phyloP scores from a whole-genome alignment of 2,329 filamentous ascomycete species.

The Scleromitrula shiraiana region DNA sequence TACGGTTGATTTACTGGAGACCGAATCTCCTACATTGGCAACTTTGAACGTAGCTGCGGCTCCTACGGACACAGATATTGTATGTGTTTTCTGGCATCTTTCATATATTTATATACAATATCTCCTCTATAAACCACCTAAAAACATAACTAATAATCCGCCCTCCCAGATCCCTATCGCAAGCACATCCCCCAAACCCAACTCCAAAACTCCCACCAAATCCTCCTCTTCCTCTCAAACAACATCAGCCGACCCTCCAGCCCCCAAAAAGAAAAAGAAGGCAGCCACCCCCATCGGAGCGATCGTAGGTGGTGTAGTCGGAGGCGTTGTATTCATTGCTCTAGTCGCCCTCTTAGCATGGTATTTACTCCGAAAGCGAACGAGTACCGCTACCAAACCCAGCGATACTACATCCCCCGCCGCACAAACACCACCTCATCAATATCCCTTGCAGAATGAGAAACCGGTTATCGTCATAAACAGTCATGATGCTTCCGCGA shows the following conservation, averaged over 20 bases:
- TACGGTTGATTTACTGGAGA: conserved; percentile 10
- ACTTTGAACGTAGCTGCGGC: neutral
- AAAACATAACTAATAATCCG: neutral
- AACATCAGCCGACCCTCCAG: too few relatives aligned
- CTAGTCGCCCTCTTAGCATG: conserved; percentile 13
- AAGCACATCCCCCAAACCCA: neutral
- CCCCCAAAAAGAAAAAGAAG: neutral
- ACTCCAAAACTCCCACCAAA: neutral
- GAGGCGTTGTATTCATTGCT: conserved; percentile 13
- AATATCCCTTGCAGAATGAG: too few relatives aligned
- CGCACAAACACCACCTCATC: neutral
- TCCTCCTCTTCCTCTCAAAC: neutral
- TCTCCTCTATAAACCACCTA: neutral
- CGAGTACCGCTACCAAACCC: too few relatives aligned
- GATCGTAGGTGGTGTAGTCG: conserved; percentile 20
- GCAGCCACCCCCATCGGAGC: conserved; percentile 11
- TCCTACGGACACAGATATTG: neutral
- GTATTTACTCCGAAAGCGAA: conserved; percentile 14
- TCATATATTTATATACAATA: neutral
- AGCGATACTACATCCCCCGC: neutral
- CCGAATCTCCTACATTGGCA: too few relatives aligned
- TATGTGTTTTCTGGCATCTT: neutral
- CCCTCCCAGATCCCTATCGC: neutral
- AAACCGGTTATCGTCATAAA: too few relatives aligned
- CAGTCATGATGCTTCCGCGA: too few relatives aligned